Evolutionary conservation across 2,329 filamentous ascomycete genomes (phyloP), one percentile per base, ranked within the genome.

Genomic region (Diaporthe velutina): DNA sequence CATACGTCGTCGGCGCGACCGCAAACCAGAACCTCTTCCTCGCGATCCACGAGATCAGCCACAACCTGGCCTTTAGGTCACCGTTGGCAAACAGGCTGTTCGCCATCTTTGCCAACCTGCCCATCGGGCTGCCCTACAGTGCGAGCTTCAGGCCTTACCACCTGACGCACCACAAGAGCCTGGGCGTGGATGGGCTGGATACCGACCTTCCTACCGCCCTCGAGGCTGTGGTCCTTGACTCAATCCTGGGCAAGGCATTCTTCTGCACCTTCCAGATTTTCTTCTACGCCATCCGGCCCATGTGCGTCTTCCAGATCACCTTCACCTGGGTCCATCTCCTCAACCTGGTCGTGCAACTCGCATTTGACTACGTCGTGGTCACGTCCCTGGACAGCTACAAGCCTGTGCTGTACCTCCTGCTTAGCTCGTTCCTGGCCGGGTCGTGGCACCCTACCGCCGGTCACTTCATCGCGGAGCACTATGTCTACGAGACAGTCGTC

Each of bases 261-360:
- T 99, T 99, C 90, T 96, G 94, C 87, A 99, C 97, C 79, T 99
- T 98, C 87, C 97, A 99, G 86, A 98, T 99, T 84, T 90, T 99
- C 83, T 99, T 99, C 90, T 99, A 99, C 87, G 97, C 97, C 80
- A 85, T 99, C 68, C 94, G 97, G 22, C 97, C 97, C 76, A 98
- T 98, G 93, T 93, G 96, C 85, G 90, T 99, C 79, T 98, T 98
- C 89, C 91, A 92, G 79, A 90, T 98, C 7, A 95, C 96, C 50
- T 91, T 98, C 83, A 98, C 96, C 70, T 90, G 89, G 81, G 91
- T 98, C 74, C 96, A 98, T 85, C 88, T 92, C 74, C 85, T 95
- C 85, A 99, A 99, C 85, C 89, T 99, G 70, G 83, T 87, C 75
- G 90, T 91, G 5, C 96, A 99, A 85, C 80, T 96, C 68, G 80